Evolutionary conservation across 2,329 filamentous ascomycete genomes (phyloP).

Genomic region (Scopulariopsis brevicaulis): DNA sequence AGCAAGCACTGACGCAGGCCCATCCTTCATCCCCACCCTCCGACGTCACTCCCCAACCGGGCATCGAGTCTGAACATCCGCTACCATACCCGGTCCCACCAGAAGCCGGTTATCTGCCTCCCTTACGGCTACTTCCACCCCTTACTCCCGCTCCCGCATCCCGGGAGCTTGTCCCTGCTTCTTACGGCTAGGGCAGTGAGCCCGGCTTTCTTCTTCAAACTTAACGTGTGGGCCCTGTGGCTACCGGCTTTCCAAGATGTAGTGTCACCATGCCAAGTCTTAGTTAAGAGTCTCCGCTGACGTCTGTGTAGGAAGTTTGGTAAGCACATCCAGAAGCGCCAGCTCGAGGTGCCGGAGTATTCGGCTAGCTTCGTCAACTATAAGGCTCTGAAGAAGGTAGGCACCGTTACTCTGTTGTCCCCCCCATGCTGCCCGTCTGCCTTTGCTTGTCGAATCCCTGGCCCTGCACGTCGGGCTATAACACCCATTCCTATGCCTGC

Average conservation of each 20-base stretch:
- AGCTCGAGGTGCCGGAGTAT: constrained; percentile 98
- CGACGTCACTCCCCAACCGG: neutral
- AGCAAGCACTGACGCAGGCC: neutral
- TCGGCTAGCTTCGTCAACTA: constrained; percentile 98
- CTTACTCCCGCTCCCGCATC: neutral
- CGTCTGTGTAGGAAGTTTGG: constrained; percentile 81
- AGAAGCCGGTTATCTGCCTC: neutral
- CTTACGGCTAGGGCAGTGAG: neutral
- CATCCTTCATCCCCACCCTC: neutral
- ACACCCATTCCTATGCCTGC: neutral
- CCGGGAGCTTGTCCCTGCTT: neutral
- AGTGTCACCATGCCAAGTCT: neutral
- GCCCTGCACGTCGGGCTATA: constrained; percentile 5
- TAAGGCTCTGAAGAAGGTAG: constrained; percentile 96
- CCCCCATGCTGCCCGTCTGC: constrained; percentile 4
- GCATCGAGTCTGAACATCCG: neutral
- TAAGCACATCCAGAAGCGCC: constrained; percentile 97
- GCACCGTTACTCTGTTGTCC: constrained; percentile 9
- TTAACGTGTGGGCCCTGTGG: neutral
- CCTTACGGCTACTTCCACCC: neutral
- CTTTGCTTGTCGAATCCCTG: neutral
- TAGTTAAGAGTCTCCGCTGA: neutral
- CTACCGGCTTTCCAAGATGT: constrained; percentile 1
- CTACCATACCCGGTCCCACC: neutral
- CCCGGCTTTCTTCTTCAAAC: neutral